Base-by-base conservation (phyloP, 2,329 filamentous ascomycete species). In the Sordariomycetes sp. region DNA sequence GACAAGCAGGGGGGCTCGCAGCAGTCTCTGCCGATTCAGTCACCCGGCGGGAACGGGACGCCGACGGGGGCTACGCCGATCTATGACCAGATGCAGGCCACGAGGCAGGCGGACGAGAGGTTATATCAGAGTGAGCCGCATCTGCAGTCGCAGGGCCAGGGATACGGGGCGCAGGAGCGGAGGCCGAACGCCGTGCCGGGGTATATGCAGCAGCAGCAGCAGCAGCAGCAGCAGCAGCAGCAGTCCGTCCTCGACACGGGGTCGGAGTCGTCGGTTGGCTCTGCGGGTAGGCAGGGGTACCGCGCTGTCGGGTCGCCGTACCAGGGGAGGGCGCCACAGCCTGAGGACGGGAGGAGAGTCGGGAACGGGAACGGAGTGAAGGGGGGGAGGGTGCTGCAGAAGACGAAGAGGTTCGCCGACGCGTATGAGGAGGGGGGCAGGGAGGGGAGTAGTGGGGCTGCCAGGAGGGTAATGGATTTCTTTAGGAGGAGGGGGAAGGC, bases 401-500 rank as follows among this genome's bases (percentile, higher is more conserved):
- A 95, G 74, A 86, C 85, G 69, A 90, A 92, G 71, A 84, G 90
- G 62, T 96, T 99, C 64, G 85, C 82, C 1, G 90, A 96, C 65
- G 90, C 88, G 1, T 96, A 95, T 68, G 90, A 96, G 60, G 80
- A 82, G 54, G 79, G 78, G 39, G 76, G 85, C 56, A 85, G 90
- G 65, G 85, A 85, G 35, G 92, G 92, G 52, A 95, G 88, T 69
- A 92, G 85, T 62, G 89, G 89, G 58, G 88, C 90, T 2, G 90
- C 91, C 15, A 86, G 91, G 68, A 85, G 90, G 67, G 94, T 99
- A 45, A 97, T 99, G 91, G 92, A 99, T 73, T 96, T 97, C 71
- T 99, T 99, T 76, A 81, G 94, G 64, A 81, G 91, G 69, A 82
- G 91, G 68, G 89, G 88, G 58, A 90, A 86, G 73, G 89, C 85